A percentile compares a stretch with the other conserved stretches of the same genome.
Evolutionary conservation across 176 grass and related monocot genomes (phyloP).

Genomic region (Eleusine coracana): DNA sequence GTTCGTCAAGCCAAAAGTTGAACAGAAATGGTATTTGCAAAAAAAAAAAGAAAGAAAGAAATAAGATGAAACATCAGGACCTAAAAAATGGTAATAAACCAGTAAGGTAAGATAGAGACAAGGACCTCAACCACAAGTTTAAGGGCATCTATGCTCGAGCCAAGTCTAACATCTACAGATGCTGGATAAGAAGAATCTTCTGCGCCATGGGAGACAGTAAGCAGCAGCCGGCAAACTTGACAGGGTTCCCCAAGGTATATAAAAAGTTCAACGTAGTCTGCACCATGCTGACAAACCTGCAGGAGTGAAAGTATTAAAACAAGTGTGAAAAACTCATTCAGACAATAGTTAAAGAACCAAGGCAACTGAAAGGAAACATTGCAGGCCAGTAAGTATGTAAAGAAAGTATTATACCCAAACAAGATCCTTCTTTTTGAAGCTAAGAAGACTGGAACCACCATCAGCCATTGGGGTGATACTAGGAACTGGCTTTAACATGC

Average conservation of each 20-base stretch:
- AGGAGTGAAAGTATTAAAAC: conserved; percentile 37
- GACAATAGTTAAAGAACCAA: conserved; percentile 22
- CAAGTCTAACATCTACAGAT: conserved; percentile 90
- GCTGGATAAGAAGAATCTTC: conserved; percentile 88
- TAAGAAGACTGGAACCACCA: conserved; percentile 88
- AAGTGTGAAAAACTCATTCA: conserved; percentile 24
- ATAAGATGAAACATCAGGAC: conserved; percentile 14
- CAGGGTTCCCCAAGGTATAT: conserved; percentile 95
- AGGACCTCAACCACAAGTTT: conserved; percentile 92
- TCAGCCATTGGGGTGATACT: conserved; percentile 69
- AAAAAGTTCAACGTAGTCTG: conserved; percentile 95
- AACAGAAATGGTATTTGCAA: conserved; percentile 26
- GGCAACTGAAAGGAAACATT: conserved; percentile 21
- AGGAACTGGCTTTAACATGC: conserved; percentile 92
- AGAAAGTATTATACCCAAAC: conserved; percentile 74
- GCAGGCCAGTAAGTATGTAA: conserved; percentile 23
- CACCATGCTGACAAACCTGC: conserved; percentile 93
- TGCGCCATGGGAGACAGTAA: conserved; percentile 82
- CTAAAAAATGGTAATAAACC: conserved; percentile 27
- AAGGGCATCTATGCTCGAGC: conserved; percentile 83
- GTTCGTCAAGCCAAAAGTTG: conserved; percentile 16
- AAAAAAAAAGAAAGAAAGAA: no score
- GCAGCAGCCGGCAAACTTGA: conserved; percentile 82
- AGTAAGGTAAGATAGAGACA: conserved; percentile 40
- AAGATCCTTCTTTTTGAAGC: conserved; percentile 91